These are phyloP conservation scores for Morella rubra DNA, from an alignment of 306 rosid species.

Conservation along the genomic window DNA sequence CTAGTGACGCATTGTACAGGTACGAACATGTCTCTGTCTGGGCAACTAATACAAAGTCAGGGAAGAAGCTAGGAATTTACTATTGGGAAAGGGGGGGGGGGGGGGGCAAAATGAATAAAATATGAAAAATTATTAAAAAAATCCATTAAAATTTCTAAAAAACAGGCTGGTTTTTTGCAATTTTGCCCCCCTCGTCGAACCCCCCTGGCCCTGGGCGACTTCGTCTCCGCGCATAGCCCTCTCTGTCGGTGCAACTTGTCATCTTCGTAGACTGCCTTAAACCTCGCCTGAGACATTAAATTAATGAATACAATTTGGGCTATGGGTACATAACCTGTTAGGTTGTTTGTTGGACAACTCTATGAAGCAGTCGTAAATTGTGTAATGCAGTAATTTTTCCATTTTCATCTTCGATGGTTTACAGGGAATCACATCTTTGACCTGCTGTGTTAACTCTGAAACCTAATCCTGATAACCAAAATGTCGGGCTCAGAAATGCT, in stretches of 20 bases:
- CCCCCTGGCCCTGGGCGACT: too few relatives aligned
- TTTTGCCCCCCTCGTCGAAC: too few relatives aligned
- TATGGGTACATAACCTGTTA: not conserved
- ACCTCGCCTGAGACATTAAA: not conserved
- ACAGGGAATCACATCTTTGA: not conserved
- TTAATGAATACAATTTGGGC: not conserved
- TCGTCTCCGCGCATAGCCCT: not conserved
- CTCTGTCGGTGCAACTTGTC: not conserved
- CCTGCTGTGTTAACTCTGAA: not conserved
- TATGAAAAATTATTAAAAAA: too few relatives aligned
- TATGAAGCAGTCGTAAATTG: not conserved
- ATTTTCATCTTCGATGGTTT: not conserved
- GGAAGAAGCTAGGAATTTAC: too few relatives aligned
- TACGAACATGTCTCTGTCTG: not conserved
- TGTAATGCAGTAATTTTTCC: not conserved
- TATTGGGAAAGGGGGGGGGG: too few relatives aligned
- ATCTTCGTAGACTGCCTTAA: not conserved
- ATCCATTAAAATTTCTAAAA: too few relatives aligned
- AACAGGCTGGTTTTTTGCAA: too few relatives aligned
- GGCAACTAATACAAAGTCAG: not conserved
- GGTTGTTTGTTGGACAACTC: not conserved
- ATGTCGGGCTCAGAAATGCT: not conserved
- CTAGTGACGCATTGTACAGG: not conserved
- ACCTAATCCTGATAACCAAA: not conserved
- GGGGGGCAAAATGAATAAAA: too few relatives aligned